Evolutionary conservation across 139 green algal species (phyloP), one percentile per base, ranked within the genome.

Genomic region (Nannochloris sp.): DNA sequence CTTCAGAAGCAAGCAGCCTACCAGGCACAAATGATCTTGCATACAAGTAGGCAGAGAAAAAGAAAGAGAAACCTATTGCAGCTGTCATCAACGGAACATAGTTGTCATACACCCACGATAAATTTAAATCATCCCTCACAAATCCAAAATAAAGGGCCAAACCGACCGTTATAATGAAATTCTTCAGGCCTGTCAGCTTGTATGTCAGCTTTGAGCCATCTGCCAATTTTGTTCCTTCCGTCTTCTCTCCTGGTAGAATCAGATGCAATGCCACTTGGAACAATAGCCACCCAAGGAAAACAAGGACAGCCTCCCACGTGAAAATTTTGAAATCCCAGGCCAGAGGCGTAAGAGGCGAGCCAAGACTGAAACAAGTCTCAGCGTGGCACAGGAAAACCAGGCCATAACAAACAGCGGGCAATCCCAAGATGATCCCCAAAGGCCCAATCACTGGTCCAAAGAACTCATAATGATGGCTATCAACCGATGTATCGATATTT

Each of bases 121-220:
- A 73, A 30, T 78, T 46, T 25, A 84, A 40, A 20, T 13, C n/a
- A 20, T 23, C 12, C 28, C 28, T 59, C 2, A 36, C 25, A 49
- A 91, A 86, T n/a, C 77, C 82, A 49, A 94, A 78, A 64, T 77
- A 85, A 30, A 85, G 61, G 0, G 70, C 49, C 1, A 60, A 61
- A 3, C 66, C 67, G 3, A 86, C 49, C 13, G 69, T 80, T 12
- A 89, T 30, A 3, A 71, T 13, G 5, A 90, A 75, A 37, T 87
- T 74, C 1, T 55, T 46, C 59, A 89, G 79, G 6, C 87, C 85
- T 59, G 89, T 96, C 3, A 96, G 70, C 56, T 92, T 92, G 78
- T 96, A 96, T 0, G 49, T 77, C 1, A 96, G 77, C 2, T 74
- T 69, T 5, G 51, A 58, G 5, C 79, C 80, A 59, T 88, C 67